These are phyloP conservation scores for Trametes gibbosa DNA, from an alignment of 768 basidiomycete genomes.

Conservation along the genomic window DNA sequence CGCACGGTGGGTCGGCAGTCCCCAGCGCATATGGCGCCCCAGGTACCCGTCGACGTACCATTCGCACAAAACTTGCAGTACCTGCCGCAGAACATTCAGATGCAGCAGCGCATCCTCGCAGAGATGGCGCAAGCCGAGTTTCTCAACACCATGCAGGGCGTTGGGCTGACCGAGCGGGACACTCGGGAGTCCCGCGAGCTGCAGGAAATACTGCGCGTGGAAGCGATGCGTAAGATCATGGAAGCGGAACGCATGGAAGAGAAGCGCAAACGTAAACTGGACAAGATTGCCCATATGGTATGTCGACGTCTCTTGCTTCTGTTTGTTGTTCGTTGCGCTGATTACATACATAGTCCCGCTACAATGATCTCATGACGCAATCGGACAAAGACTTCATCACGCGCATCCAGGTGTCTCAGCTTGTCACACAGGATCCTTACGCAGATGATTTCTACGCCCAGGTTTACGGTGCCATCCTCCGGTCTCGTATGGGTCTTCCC, in stretches of 20 bases:
- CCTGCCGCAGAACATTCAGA: constrained; percentile 61
- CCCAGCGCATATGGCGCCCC: constrained; percentile 21
- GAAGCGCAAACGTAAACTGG: constrained; percentile 74
- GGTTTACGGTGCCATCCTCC: constrained; percentile 83
- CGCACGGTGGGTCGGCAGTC: constrained; percentile 46
- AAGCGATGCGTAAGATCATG: constrained; percentile 87
- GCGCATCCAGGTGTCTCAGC: constrained; percentile 96
- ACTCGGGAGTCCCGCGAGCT: constrained; percentile 44
- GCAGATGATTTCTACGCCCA: constrained; percentile 99
- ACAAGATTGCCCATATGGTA: constrained; percentile 90
- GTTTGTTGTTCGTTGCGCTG: background rate
- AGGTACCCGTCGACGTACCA: constrained; percentile 30
- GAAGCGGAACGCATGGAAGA: constrained; percentile 89
- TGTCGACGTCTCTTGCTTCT: constrained; percentile 15
- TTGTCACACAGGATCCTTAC: constrained; percentile 96
- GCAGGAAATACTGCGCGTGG: constrained; percentile 68
- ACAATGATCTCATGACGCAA: constrained; percentile 95
- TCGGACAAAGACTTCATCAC: constrained; percentile 99
- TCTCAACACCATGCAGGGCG: constrained; percentile 53
- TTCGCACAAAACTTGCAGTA: constrained; percentile 55
- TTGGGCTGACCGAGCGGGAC: constrained; percentile 17
- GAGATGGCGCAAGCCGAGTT: constrained; percentile 74
- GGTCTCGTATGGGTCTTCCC: constrained; percentile 74
- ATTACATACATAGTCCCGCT: constrained; percentile 59
- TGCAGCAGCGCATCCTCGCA: constrained; percentile 74